Base-by-base conservation (phyloP, 2,329 filamentous ascomycete genomes). In the Apiospora phragmitis region DNA sequence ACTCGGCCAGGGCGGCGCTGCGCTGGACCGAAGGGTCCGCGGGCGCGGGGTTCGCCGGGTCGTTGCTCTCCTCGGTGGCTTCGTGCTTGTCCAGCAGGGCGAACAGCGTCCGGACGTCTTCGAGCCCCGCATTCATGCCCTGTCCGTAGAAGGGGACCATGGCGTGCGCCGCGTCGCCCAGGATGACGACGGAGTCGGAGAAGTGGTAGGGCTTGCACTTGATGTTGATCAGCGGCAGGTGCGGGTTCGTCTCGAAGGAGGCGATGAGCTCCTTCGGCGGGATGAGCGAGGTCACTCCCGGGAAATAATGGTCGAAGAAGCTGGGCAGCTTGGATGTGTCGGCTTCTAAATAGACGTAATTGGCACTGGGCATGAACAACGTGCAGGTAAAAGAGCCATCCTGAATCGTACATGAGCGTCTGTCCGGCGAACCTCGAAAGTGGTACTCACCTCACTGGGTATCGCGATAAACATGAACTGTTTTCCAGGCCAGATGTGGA, bases 121-220 rank as follows among this genome's bases (percentile, higher is more conserved):
- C 96, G 55, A 99, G 89, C 0, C 96, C 96, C 0, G 96, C 93
- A 78, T 99, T 99, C 91, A 99, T 97, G 47, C 96, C 96, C 81
- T 99, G 96, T 0, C 96, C 96, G 80, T 98, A 99, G 82, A 99
- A 99, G 0, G 96, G 96, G 0, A 99, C 94, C 91, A 99, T 98
- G 70, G 97, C 96, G 80, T 99, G 96, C 0, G 96, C 95, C 9
- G 96, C 94, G 79, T 99, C 96, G 71, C 96, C 96, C 45, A 99
- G 80, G 67, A 99, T 94, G 71, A 97, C 94, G 42, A 88, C 94
- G 0, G 91, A 92, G 32, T 90, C 90, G 67, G 83, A 86, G 83
- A 90, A 94, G 83, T 97, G 94, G 81, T 98, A 93, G 0, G 96
- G 96, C 24, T 88, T 88, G 83, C 95, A 98, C 82, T 97, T 98